These are phyloP conservation scores for Leishmania guyanensis DNA, from an alignment of 208 protist species.

Conservation along the genomic window DNA sequence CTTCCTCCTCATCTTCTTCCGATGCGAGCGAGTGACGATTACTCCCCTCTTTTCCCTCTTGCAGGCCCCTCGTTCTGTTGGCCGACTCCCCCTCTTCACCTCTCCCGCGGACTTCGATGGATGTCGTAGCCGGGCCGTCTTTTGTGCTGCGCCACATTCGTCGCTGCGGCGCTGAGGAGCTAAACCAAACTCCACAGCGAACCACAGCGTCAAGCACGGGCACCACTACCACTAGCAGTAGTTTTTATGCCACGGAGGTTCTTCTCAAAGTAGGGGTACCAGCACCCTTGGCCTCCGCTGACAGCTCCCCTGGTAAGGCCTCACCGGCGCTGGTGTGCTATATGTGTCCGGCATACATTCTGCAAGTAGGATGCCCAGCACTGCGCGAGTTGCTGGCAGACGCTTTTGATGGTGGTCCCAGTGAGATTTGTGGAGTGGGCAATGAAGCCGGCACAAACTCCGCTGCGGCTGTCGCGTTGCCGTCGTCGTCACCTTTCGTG, in stretches of 20 bases:
- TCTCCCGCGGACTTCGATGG: not conserved
- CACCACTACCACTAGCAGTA: not conserved
- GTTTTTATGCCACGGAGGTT: slow-evolving; percentile 11
- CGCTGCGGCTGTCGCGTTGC: not conserved
- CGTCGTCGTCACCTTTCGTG: not conserved
- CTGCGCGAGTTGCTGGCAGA: slow-evolving; percentile 49
- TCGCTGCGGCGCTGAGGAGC: not conserved
- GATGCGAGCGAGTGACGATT: not conserved
- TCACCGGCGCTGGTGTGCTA: slow-evolving; percentile 15
- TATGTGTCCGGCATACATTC: slow-evolving; percentile 44
- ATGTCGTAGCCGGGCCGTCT: not conserved
- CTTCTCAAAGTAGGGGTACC: slow-evolving; percentile 24
- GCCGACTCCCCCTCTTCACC: not conserved
- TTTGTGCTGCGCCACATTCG: slow-evolving; percentile 28
- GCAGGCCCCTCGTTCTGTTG: not conserved
- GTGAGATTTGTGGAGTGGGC: not conserved
- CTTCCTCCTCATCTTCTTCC: not conserved
- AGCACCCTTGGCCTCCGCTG: not conserved
- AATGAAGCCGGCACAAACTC: not conserved
- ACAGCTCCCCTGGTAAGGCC: not conserved
- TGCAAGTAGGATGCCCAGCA: slow-evolving; percentile 35
- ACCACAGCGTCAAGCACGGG: not conserved
- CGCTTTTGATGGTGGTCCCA: slow-evolving; percentile 1
- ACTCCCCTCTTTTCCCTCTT: not conserved
- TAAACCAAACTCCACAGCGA: not conserved